A percentile compares a stretch with the other conserved stretches of the same genome.
Evolutionary conservation across 805 yeast genomes (phyloP).

Genomic region (Cyberlindnera petersonii): DNA sequence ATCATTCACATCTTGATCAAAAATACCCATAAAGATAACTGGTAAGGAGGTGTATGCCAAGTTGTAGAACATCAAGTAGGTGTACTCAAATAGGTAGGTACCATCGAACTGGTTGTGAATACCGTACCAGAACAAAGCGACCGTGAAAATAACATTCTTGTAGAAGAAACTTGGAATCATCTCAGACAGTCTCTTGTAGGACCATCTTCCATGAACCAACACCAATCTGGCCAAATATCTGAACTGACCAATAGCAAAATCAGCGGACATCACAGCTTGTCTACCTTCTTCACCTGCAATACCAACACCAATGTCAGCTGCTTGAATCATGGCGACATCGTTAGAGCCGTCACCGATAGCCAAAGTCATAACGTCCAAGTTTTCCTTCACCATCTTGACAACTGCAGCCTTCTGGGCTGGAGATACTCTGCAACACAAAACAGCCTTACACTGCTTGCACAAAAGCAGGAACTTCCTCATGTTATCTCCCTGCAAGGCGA

Average conservation of each 20-base stretch:
- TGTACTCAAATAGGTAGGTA: slow-evolving; percentile 72
- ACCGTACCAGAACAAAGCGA: slow-evolving; percentile 79
- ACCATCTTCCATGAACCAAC: slow-evolving; percentile 82
- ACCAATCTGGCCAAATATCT: slow-evolving; percentile 63
- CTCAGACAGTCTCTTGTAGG: slow-evolving; percentile 73
- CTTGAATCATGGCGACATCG: slow-evolving; percentile 88
- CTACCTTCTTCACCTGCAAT: slow-evolving; percentile 89
- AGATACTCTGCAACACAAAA: slow-evolving; percentile 95
- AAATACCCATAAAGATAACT: slow-evolving; percentile 68
- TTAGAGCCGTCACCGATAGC: slow-evolving; percentile 85
- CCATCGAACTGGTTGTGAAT: slow-evolving; percentile 74
- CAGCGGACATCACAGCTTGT: slow-evolving; percentile 85
- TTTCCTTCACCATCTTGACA: slow-evolving; percentile 69
- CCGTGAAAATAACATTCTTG: slow-evolving; percentile 71
- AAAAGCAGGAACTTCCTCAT: slow-evolving; percentile 59
- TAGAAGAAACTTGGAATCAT: slow-evolving; percentile 81
- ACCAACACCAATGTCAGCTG: slow-evolving; percentile 68
- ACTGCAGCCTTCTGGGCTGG: slow-evolving; percentile 97
- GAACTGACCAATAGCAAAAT: slow-evolving; percentile 81
- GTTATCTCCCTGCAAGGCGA: slow-evolving; percentile 42
- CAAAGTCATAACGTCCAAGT: slow-evolving; percentile 74
- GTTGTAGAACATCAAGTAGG: slow-evolving; percentile 75
- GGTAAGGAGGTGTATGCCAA: slow-evolving; percentile 82
- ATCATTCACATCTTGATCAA: slow-evolving; percentile 77
- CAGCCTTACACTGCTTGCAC: slow-evolving; percentile 78